Evolutionary conservation across 2,329 filamentous ascomycete species (phyloP).

Genomic region (Xylaria multiplex): DNA sequence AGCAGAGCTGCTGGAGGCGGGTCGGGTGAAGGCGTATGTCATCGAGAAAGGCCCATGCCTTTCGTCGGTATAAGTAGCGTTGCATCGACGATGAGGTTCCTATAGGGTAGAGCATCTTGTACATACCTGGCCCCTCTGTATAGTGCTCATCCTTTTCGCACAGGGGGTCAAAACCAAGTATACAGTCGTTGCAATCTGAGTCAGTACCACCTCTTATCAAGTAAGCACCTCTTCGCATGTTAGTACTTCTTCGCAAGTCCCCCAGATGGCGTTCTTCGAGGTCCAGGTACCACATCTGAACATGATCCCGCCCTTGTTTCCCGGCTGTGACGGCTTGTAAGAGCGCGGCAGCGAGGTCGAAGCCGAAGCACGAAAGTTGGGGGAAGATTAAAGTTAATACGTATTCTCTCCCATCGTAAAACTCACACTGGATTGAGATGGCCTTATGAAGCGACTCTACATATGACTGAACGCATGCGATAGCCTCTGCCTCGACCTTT

Average conservation of each 20-base stretch:
- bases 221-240: background rate
- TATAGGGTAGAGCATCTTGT: slow-evolving; percentile 14
- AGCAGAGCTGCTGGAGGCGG: slow-evolving; percentile 18
- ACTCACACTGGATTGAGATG: slow-evolving; percentile 12
- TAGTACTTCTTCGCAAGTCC: background rate
- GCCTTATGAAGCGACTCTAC: slow-evolving; percentile 15
- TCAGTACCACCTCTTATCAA: too few relatives aligned
- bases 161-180: background rate
- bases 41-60: slow-evolving; percentile 21
- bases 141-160: slow-evolving; percentile 1
- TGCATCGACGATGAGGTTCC: slow-evolving; percentile 11
- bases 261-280: background rate
- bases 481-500: slow-evolving; percentile 14
- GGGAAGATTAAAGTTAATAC: background rate
- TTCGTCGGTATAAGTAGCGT: slow-evolving; percentile 20
- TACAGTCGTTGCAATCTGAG: background rate
- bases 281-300: slow-evolving; percentile 2
- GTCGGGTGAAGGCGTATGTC: slow-evolving; percentile 14
- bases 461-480: slow-evolving; percentile 17
- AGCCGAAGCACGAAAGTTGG: slow-evolving; percentile 18
- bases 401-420: background rate
- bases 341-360: slow-evolving; percentile 19
- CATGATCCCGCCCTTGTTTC: slow-evolving; percentile 20
- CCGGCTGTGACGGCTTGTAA: slow-evolving; percentile 19
- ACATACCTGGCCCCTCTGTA: background rate